Base-by-base conservation (phyloP, 2,329 filamentous ascomycete genomes). In the Neonectria neomacrospora region DNA sequence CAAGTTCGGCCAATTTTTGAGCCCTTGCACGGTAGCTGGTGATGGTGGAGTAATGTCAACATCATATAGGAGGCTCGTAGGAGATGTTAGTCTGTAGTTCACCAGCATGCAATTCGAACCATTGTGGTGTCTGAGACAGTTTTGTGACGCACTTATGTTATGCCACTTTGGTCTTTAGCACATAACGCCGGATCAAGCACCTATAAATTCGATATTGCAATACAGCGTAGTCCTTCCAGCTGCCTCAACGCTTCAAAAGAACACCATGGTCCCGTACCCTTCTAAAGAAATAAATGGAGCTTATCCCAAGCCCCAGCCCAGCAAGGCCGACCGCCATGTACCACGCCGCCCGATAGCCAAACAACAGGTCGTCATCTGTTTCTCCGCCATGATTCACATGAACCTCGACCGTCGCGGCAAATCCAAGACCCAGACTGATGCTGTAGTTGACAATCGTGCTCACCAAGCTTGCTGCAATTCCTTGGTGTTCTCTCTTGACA, bases 371-470 rank as follows among this genome's bases (percentile, higher is more conserved):
- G 1, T 63, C 61, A 2, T 12, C 18, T 0, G 69, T 67, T 18
- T 62, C 20, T 1, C 68, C 68, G 0, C 73, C 77, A 0, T 67
- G 55, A 3, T 74, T 68, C 0, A 80, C 72, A 6, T 80, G 76
- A 0, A 77, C 76, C 70, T 91, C 88, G 2, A 91, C 83, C 0
- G 88, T 91, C 0, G 88, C 89, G 0, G 89, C 89, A 48, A 92
- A 83, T 0, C 89, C 90, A 0, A 92, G 80, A 0, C 87, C 88
- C 3, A 91, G 75, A 1, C 86, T 87, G 34, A 92, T 91, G 61
- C 84, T 85, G 72, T 91, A 92, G 74, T 92, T 91, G 64, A 91
- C 85, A 11, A 90, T 80, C 0, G 88, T 91, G 61, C 84, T 88
- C 32, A 91, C 86, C 6, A 91, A 73, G 18, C 82, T 86, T 10